Conservation (phyloP, 768 basidiomycete species). For the Kwoniella sp. region DNA sequence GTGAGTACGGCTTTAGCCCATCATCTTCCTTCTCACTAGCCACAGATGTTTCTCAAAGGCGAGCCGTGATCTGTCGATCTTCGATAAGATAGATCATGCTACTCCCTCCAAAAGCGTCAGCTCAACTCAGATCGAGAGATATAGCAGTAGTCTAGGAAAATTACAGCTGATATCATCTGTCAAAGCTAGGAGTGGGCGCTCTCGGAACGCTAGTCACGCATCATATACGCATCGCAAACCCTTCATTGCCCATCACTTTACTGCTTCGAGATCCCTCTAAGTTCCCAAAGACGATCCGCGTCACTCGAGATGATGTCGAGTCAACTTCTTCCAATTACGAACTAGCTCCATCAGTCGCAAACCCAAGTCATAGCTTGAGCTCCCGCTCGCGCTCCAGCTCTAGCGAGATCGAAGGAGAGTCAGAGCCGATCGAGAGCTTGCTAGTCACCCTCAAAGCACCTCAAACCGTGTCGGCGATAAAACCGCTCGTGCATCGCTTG, state of each 20-base stretch:
- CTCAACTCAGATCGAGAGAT: no score
- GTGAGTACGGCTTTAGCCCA: constrained; percentile 32
- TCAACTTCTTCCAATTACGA: constrained; percentile 24
- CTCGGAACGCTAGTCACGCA: constrained; percentile 80
- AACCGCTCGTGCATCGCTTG: constrained; percentile 67
- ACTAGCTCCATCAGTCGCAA: constrained; percentile 4
- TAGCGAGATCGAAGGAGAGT: no score
- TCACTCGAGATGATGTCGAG: constrained; percentile 7
- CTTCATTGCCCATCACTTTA: constrained; percentile 64
- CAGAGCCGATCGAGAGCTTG: constrained; percentile 68
- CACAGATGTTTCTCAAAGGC: no score
- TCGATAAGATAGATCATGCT: no score
- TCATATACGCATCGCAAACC: constrained; percentile 65
- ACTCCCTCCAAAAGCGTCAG: no score
- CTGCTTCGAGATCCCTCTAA: constrained; percentile 61
- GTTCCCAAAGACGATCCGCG: constrained; percentile 8
- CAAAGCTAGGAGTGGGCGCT: constrained; percentile 71
- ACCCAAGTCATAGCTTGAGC: no score
- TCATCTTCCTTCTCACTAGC: not conserved
- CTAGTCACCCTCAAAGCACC: constrained; percentile 81
- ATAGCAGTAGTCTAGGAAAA: not conserved
- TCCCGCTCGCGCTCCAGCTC: no score
- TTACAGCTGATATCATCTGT: not conserved
- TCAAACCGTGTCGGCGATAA: constrained; percentile 65
- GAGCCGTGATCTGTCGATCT: no score